Conservation (phyloP, 257 asterid genomes). For the Solanum megistacrolobum region DNA sequence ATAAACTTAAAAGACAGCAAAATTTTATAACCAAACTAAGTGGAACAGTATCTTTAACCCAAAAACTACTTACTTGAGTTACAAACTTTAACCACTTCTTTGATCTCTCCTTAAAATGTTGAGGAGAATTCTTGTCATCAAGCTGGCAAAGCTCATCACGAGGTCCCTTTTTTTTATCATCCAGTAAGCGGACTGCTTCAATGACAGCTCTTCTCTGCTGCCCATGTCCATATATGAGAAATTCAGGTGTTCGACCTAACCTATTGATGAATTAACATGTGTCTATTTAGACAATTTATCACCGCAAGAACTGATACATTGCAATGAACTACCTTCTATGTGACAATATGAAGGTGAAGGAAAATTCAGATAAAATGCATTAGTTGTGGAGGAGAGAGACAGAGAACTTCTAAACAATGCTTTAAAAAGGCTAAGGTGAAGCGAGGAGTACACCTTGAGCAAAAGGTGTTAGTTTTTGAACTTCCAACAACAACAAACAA, state of each 20-base stretch:
- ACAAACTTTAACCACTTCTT: slow-evolving; percentile 95
- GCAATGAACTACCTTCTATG: not conserved
- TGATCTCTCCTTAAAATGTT: slow-evolving; percentile 72
- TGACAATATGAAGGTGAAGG: not conserved
- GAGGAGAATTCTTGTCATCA: slow-evolving; percentile 45
- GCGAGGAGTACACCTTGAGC: not conserved
- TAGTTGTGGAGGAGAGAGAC: not conserved
- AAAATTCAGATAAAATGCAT: not conserved
- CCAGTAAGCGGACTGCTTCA: slow-evolving; percentile 77
- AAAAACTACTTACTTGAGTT: slow-evolving; percentile 50
- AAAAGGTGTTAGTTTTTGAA: not conserved
- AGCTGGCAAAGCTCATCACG: slow-evolving; percentile 28
- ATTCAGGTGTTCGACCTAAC: slow-evolving; percentile 76
- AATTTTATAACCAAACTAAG: not conserved
- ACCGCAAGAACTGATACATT: not conserved
- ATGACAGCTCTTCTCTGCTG: slow-evolving; percentile 91
- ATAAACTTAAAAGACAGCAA: not conserved
- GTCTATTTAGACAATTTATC: not conserved
- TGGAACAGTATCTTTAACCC: slow-evolving; percentile 45
- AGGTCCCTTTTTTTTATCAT: slow-evolving; percentile 44
- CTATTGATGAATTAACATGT: slow-evolving; percentile 27
- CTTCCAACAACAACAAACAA: not conserved
- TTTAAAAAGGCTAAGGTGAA: not conserved
- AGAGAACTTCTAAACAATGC: not conserved
- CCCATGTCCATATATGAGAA: slow-evolving; percentile 82